Conservation (phyloP, 805 yeast species). For the Zygosaccharomyces bailii region DNA sequence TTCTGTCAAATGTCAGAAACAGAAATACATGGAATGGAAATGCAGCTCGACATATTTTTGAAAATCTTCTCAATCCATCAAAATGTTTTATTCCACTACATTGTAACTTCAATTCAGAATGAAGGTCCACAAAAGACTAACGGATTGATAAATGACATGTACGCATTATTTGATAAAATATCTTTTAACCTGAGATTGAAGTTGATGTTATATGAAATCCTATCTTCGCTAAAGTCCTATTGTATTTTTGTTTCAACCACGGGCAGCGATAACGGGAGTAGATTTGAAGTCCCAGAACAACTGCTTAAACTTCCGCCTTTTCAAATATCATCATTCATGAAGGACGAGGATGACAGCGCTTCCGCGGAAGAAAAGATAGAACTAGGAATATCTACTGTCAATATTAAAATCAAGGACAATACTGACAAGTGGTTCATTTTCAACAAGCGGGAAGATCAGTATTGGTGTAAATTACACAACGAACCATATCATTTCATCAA, state of each 20-base stretch:
- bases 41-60: conserved; percentile 22
- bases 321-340: conserved; percentile 33
- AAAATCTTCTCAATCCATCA: conserved; percentile 34
- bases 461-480: conserved; percentile 19
- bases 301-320: conserved; percentile 32
- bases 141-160: conserved; percentile 20
- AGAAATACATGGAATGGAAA: conserved; percentile 13
- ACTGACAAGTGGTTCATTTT: conserved; percentile 24
- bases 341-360: conserved; percentile 8
- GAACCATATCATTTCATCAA: conserved; percentile 29
- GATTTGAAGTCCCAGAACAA: conserved; percentile 23
- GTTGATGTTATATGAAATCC: conserved; percentile 32
- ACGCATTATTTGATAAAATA: conserved; percentile 26
- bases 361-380: conserved; percentile 6
- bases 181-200: conserved; percentile 30
- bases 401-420: conserved; percentile 1
- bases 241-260: conserved; percentile 25
- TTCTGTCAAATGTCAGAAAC: conserved; percentile 16
- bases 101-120: conserved; percentile 16
- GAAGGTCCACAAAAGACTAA: conserved; percentile 7
- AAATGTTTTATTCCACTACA: conserved; percentile 22
- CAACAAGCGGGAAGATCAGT: conserved; percentile 20
- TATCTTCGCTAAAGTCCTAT: conserved; percentile 32
- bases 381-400: conserved; percentile 12
- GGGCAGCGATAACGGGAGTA: conserved; percentile 8